Base-by-base conservation (phyloP, 2,329 filamentous ascomycete species). In the Pyrenophora seminiperda region DNA sequence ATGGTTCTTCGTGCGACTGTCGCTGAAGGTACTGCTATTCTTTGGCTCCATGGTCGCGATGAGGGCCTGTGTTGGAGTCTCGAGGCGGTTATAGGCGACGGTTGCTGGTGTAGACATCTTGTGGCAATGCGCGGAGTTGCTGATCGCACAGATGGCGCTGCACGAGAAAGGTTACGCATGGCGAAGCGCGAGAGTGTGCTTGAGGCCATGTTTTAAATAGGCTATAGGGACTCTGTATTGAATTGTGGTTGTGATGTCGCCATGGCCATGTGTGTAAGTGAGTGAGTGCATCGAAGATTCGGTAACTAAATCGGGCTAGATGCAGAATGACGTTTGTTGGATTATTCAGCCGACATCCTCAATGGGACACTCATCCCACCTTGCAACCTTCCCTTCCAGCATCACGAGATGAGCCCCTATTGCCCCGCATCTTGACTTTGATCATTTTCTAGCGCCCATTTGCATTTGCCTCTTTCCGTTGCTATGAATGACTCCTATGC, bases 1-100 rank as follows among this genome's bases (percentile, higher is more conserved):
- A 99, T 96, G 18, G 86, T 91, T 58, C 93, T 87, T 40, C 68
- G 63, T 24, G 60, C 53, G 17, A 64, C 44, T 9, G 54, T 47
- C 17, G 53, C 44, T 11, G 47, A 54, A 3, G 61, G 52, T 1
- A 44, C 38, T 24, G 50, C 38, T 18, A 57, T 32, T 5, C 44
- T 56, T 22, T 56, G 60, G 18, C 29, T 56, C 63, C 66, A 70
- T 62, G 54, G 44, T 47, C 63, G 62, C n/a, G 55, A 33, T 41
- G 53, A 59, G 6, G 70, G 68, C 52, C 70, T 68, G 47, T 63
- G 66, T 42, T 63, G 68, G 13, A 62, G 31, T 41, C 65, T 53
- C 27, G 68, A 66, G n/a, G 67, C 42, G 50, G 67, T 67, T 42
- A 71, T 67, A 31, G 69, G 62, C 13, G 67, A 66, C 34, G 66